phyloP scores from a whole-genome alignment of 1,139 yeast genomes.

The Scheffersomyces segobiensis region DNA sequence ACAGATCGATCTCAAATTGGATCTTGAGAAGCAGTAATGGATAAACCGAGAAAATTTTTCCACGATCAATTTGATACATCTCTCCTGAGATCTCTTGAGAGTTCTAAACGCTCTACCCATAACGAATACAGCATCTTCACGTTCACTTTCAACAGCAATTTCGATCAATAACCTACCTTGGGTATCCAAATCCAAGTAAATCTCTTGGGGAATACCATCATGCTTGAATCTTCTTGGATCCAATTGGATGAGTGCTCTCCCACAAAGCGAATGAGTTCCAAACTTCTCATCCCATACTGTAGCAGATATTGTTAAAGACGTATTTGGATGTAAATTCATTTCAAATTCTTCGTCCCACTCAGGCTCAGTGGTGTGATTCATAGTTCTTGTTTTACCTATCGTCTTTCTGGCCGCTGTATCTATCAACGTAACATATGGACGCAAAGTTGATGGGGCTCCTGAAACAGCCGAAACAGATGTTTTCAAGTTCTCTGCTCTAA shows the following conservation, averaged over 20 bases:
- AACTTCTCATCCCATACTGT: slow-evolving; percentile 76
- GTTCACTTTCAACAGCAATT: slow-evolving; percentile 75
- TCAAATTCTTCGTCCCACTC: slow-evolving; percentile 92
- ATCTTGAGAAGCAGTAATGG: slow-evolving; percentile 41
- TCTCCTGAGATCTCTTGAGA: slow-evolving; percentile 59
- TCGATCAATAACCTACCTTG: slow-evolving; percentile 67
- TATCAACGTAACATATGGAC: slow-evolving; percentile 67
- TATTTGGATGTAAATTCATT: slow-evolving; percentile 44
- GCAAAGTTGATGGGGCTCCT: slow-evolving; percentile 54
- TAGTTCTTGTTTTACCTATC: slow-evolving; percentile 70
- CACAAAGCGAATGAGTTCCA: slow-evolving; percentile 66
- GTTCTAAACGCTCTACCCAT: slow-evolving; percentile 76
- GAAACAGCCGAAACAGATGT: slow-evolving; percentile 33
- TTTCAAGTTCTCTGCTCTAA: slow-evolving; percentile 70
- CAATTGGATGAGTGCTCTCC: slow-evolving; percentile 61
- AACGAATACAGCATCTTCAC: slow-evolving; percentile 73
- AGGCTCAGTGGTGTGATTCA: slow-evolving; percentile 66
- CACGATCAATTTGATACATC: slow-evolving; percentile 66
- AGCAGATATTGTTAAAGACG: slow-evolving; percentile 47
- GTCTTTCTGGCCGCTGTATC: slow-evolving; percentile 60
- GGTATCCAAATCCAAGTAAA: slow-evolving; percentile 61
- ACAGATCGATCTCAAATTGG: slow-evolving; percentile 52
- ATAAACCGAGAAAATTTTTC: slow-evolving; percentile 54
- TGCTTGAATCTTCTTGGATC: slow-evolving; percentile 67
- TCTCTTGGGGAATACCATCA: slow-evolving; percentile 68